Evolutionary conservation across 2,329 filamentous ascomycete genomes (phyloP).

Genomic region (Didymella pomorum): DNA sequence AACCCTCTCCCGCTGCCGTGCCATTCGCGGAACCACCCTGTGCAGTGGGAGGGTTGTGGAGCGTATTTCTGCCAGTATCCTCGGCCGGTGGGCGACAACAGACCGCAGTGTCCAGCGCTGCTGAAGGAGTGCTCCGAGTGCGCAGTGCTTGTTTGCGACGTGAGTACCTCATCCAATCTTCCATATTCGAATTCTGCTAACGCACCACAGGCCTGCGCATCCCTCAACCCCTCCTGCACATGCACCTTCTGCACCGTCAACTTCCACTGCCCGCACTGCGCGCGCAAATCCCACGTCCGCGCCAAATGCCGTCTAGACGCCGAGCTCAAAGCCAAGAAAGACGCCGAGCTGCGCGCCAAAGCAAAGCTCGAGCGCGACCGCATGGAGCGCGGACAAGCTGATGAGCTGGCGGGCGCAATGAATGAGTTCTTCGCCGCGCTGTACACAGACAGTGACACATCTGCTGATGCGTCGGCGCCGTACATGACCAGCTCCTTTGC

Average conservation of each 20-base stretch:
- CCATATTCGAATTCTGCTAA: neutral
- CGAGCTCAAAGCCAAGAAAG: slow-evolving; percentile 43
- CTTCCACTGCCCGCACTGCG: slow-evolving; percentile 52
- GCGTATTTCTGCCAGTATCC: slow-evolving; percentile 53
- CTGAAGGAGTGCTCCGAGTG: slow-evolving; percentile 52
- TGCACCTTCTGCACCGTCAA: slow-evolving; percentile 52
- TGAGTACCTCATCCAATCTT: slow-evolving; percentile 33
- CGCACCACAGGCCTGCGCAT: slow-evolving; percentile 30
- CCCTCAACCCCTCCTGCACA: slow-evolving; percentile 43
- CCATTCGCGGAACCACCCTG: slow-evolving; percentile 49
- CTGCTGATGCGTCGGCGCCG: neutral
- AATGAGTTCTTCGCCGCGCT: slow-evolving; percentile 46
- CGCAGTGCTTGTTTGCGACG: slow-evolving; percentile 52
- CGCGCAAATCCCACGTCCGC: slow-evolving; percentile 43
- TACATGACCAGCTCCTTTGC: slow-evolving; percentile 14
- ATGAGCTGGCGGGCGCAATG: slow-evolving; percentile 47
- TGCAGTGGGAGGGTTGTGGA: slow-evolving; percentile 55
- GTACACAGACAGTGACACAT: slow-evolving; percentile 21
- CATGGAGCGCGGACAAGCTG: slow-evolving; percentile 45
- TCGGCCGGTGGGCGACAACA: slow-evolving; percentile 49
- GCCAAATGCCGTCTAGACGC: slow-evolving; percentile 49
- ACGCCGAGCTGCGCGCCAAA: slow-evolving; percentile 40
- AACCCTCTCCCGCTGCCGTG: slow-evolving; percentile 51
- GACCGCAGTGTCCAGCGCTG: slow-evolving; percentile 47
- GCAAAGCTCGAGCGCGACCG: slow-evolving; percentile 44